Conservation (phyloP, 768 basidiomycete species). For the Mrakia frigida region DNA sequence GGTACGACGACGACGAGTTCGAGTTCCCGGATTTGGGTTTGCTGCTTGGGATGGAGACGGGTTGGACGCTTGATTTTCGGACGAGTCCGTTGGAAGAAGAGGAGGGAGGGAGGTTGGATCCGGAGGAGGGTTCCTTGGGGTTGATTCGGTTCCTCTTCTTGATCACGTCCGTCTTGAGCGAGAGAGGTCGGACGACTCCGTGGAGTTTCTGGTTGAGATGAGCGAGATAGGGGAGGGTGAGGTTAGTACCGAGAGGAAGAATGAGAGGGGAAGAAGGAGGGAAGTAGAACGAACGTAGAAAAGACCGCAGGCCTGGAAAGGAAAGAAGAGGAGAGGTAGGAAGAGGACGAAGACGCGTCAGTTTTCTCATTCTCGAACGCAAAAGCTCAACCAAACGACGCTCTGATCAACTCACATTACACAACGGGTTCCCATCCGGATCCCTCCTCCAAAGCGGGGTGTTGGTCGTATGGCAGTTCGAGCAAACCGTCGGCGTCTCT, state of each 20-base stretch:
- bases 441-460: constrained; percentile 90
- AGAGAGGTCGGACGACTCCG: constrained; percentile 86
- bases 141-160: constrained; percentile 57
- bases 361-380: not conserved
- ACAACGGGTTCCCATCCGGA: constrained; percentile 86
- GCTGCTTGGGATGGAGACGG: constrained; percentile 4
- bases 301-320: constrained; percentile 73
- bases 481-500: constrained; percentile 70
- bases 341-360: not conserved
- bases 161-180: constrained; percentile 93
- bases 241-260: not conserved
- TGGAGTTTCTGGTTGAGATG: constrained; percentile 72
- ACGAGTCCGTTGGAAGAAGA: not conserved
- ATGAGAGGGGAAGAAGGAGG: not conserved
- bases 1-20: not conserved
- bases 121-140: not conserved
- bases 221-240: not conserved
- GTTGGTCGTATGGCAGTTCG: constrained; percentile 92
- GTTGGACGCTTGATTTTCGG: not conserved
- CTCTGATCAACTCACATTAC: constrained; percentile 55
- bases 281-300: constrained; percentile 66
- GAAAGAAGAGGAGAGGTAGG: not conserved
- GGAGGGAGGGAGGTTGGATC: not conserved
- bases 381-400: not conserved
- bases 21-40: not conserved